Evolutionary conservation across 2,329 filamentous ascomycete species (phyloP), one percentile per base, ranked within the genome.

Genomic region (Bipolaris cookei): DNA sequence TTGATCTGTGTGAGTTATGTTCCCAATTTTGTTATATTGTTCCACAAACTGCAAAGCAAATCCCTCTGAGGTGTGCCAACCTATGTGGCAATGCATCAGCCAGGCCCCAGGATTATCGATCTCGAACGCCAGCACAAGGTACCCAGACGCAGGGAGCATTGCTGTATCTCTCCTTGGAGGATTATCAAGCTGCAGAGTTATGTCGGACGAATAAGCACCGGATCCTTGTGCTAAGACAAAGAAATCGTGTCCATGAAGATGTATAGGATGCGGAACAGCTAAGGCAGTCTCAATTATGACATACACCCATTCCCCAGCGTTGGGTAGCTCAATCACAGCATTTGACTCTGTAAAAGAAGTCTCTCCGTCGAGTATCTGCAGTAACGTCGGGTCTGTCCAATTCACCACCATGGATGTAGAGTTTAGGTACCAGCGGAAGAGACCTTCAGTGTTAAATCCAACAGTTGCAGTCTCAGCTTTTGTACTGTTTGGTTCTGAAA

Each of bases 341-440:
- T 75, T 72, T 1, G 62, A 68, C 8, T 71, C 67, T 3, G 58
- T 64, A 50, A 69, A 77, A 0, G 75, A 66, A 5, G 70, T 72
- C 44, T 68, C 65, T 34, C 74, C 71, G 23, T 72, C 62, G 14
- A 75, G 35, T 30, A 80, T 67, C 45, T 74, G 70, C 10, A 70
- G 54, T 0, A 79, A 66, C 0, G 78, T 79, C 0, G 78, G 78
- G 44, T 80, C 64, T 3, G 52, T 62, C 74, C 76, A 80, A 6
- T 78, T 66, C 6, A 73, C 67, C 1, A 69, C 38, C 68, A 80
- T 77, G 14, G 74, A 75, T 1, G 72, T 77, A 57, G 73, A 76
- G 53, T 75, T 74, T 8, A 80, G 63, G 41, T 68, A 73, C 78
- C 78, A 81, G 11, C 75, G 72, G 71, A 75, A 78, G 8, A 80